Evolutionary conservation across 2,329 filamentous ascomycete species (phyloP), one percentile per base, ranked within the genome.

Genomic region (Arthrinium puccinioides): DNA sequence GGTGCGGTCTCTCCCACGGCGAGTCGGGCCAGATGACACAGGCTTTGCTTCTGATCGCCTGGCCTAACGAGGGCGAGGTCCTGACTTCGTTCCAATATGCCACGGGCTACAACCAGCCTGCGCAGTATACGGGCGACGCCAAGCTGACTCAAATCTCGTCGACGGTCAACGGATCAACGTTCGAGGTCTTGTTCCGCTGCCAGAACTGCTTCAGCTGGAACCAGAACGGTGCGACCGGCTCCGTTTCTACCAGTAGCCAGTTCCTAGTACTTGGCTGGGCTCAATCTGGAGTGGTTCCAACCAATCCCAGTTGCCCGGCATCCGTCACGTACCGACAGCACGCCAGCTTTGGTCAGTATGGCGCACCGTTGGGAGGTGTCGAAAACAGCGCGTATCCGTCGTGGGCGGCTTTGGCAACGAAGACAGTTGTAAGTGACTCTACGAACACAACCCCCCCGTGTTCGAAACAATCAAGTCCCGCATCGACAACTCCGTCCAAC

Each of bases 111-210:
- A 66, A 66, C 30, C 60, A 70, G 42, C 81, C 81, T 0, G 65
- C 64, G 1, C 53, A 71, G 24, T 84, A 84, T 55, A 64, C 64
- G 3, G 82, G 82, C 38, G 67, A 75, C 44, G 78, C 80, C 9
- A 79, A 69, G 23, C 51, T 84, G 15, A 80, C 74, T 0, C 70
- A 78, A 48, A 73, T 84, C 43, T 74, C 70, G 11, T 70, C 72
- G 9, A 69, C 62, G 19, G 63, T 83, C 40, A 79, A 71, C 42
- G 67, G 65, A 11, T 75, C 70, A 16, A 63, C 71, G 43, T 85
- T 76, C 53, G 72, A 74, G 39, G 51, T 83, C 34, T 68, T 82
- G 19, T 85, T 82, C 60, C 69, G 76, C 33, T 85, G 81, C 57
- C 54, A 78, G 46, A 67, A 67, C 43, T 79, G 75, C 53, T 66